phyloP scores from a whole-genome alignment of 805 yeast species.

The Cyberlindnera euphorbiae region DNA sequence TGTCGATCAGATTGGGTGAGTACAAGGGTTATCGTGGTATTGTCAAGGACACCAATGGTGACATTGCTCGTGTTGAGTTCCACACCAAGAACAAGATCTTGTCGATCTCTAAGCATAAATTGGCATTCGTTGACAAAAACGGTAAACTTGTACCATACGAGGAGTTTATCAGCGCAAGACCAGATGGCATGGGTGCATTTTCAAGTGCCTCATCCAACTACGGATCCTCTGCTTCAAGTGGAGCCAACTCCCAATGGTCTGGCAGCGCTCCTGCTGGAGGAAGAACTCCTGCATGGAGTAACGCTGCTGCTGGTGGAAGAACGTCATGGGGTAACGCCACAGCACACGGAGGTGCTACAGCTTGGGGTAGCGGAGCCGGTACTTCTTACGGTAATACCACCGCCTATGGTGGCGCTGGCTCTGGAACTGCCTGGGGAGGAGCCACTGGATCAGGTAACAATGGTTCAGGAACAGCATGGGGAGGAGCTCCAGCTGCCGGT shows the following conservation, averaged over 20 bases:
- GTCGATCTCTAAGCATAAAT: slow-evolving; percentile 73
- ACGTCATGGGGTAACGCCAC: slow-evolving; percentile 30
- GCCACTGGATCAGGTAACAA: slow-evolving; percentile 32
- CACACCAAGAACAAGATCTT: slow-evolving; percentile 89
- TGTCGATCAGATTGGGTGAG: slow-evolving; percentile 82
- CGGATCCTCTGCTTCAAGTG: slow-evolving; percentile 17
- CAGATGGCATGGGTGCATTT: slow-evolving; percentile 15
- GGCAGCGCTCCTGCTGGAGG: slow-evolving; percentile 27
- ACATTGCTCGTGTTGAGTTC: slow-evolving; percentile 84
- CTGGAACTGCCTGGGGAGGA: slow-evolving; percentile 42
- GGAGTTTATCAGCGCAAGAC: slow-evolving; percentile 59
- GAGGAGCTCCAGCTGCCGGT: slow-evolving; percentile 25
- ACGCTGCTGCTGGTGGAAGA: slow-evolving; percentile 34
- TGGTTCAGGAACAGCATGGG: slow-evolving; percentile 38
- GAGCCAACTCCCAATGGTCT: slow-evolving; percentile 16
- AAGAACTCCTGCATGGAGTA: slow-evolving; percentile 42
- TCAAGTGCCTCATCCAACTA: slow-evolving; percentile 1
- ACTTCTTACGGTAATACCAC: slow-evolving; percentile 34
- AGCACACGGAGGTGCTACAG: slow-evolving; percentile 37
- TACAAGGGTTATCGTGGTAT: slow-evolving; percentile 94
- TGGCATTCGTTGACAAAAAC: slow-evolving; percentile 65
- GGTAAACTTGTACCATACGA: slow-evolving; percentile 74
- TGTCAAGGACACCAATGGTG: slow-evolving; percentile 89
- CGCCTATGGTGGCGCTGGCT: slow-evolving; percentile 36
- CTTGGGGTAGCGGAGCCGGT: slow-evolving; percentile 32